These are phyloP conservation scores for Phialemoniopsis sp. DNA, from an alignment of 2,329 filamentous ascomycete genomes.

Conservation along the genomic window DNA sequence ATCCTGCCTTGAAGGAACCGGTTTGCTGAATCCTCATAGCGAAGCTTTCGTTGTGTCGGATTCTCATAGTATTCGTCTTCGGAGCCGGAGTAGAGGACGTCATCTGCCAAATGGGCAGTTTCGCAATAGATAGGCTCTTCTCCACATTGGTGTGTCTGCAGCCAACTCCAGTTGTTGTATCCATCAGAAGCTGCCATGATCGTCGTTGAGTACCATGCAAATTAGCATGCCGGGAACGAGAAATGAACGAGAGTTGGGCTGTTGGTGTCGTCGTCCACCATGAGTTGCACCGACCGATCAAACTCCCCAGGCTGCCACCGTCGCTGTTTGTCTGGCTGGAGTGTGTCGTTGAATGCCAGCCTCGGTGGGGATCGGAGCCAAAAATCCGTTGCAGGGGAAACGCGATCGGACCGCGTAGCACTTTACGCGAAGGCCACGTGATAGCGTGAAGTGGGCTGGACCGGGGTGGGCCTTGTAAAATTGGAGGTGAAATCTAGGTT, in stretches of 20 bases:
- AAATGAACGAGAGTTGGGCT: no score
- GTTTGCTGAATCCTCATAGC: constrained; percentile 56
- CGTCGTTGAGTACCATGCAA: no score
- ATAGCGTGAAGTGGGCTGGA: constrained; percentile 1
- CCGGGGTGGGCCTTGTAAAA: no score
- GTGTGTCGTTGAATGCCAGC: no score
- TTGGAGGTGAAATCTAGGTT: no score
- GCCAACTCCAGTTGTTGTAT: not conserved
- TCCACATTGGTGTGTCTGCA: not conserved
- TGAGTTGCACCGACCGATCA: no score
- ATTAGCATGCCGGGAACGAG: no score
- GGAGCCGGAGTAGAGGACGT: constrained; percentile 50
- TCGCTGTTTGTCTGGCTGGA: no score
- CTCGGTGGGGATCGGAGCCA: no score
- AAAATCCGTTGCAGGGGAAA: not conserved
- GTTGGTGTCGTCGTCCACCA: no score
- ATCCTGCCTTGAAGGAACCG: constrained; percentile 53
- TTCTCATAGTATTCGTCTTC: constrained; percentile 51
- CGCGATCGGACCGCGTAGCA: constrained; percentile 4
- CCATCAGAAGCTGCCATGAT: not conserved
- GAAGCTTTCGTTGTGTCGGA: constrained; percentile 39
- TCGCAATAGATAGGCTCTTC: constrained; percentile 18
- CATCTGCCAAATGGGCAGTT: constrained; percentile 31
- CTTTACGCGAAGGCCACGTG: constrained; percentile 14
- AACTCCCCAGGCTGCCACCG: no score